Conservation (phyloP, 163 green algal species). For the Trebouxia gelatinosa region DNA sequence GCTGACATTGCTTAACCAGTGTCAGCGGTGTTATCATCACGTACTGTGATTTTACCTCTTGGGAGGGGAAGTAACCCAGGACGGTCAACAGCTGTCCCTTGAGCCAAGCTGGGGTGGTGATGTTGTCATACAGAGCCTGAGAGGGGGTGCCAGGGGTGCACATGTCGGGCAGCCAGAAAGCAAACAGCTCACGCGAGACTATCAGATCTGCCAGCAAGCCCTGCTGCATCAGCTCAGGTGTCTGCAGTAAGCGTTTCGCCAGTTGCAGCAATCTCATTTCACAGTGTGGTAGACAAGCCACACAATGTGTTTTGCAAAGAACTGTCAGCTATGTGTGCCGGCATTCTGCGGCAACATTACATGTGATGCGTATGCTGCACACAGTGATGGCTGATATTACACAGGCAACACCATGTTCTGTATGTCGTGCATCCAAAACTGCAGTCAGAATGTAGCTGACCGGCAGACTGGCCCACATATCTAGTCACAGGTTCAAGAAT, state of each 20-base stretch:
- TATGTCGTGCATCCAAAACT: background rate
- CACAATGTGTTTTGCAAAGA: too few relatives aligned
- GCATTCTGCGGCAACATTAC: too few relatives aligned
- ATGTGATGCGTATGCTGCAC: too few relatives aligned
- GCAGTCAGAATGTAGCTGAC: background rate
- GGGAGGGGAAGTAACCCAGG: slow-evolving; percentile 27
- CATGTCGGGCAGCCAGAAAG: slow-evolving; percentile 26
- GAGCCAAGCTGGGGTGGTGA: background rate
- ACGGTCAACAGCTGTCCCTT: slow-evolving; percentile 19
- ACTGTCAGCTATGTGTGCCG: too few relatives aligned
- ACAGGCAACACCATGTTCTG: background rate
- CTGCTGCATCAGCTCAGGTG: slow-evolving; percentile 9
- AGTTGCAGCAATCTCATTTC: background rate
- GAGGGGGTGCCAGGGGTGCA: background rate
- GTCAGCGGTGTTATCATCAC: too few relatives aligned
- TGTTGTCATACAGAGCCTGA: slow-evolving; percentile 13
- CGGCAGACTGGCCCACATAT: background rate
- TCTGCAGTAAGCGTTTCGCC: background rate
- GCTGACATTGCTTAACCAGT: too few relatives aligned
- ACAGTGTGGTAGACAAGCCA: too few relatives aligned
- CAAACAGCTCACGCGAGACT: slow-evolving; percentile 17
- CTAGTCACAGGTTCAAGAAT: too few relatives aligned
- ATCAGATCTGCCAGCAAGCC: slow-evolving; percentile 35
- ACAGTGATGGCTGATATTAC: background rate
- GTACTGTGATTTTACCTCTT: too few relatives aligned